phyloP scores from a whole-genome alignment of 352 stramenopile species.

The Pythium brachiatum region DNA sequence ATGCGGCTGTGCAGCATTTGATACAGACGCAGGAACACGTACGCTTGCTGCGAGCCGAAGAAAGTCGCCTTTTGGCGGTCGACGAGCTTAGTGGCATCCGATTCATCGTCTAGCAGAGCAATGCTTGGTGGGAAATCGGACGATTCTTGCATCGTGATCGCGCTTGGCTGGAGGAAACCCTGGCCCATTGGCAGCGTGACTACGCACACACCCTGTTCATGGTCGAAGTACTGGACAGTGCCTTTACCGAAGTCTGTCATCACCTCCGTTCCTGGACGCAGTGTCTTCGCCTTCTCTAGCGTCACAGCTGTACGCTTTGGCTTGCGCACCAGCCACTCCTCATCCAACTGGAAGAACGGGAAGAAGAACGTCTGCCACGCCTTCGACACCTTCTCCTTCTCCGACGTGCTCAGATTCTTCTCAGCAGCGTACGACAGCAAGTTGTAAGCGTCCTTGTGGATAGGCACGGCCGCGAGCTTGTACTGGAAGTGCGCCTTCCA shows the following conservation, averaged over 20 bases:
- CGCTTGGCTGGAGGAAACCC: conserved; percentile 71
- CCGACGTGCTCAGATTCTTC: conserved; percentile 73
- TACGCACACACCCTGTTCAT: conserved; percentile 52
- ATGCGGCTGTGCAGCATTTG: conserved; percentile 86
- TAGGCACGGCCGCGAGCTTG: conserved; percentile 69
- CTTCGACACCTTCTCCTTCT: conserved; percentile 86
- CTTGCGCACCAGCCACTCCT: conserved; percentile 81
- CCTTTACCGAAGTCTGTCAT: conserved; percentile 80
- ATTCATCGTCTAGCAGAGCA: conserved; percentile 56
- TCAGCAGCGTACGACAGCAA: conserved; percentile 78
- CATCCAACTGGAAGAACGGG: conserved; percentile 79
- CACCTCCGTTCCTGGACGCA: conserved; percentile 70
- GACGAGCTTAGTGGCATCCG: conserved; percentile 43
- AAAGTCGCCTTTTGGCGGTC: conserved; percentile 49
- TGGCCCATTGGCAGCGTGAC: conserved; percentile 67
- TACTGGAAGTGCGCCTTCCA: conserved; percentile 79
- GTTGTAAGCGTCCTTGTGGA: conserved; percentile 83
- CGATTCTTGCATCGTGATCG: conserved; percentile 74
- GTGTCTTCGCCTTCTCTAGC: conserved; percentile 57
- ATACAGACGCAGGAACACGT: conserved; percentile 89
- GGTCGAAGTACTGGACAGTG: conserved; percentile 76
- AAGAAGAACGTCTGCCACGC: conserved; percentile 85
- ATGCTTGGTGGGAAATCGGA: conserved; percentile 73
- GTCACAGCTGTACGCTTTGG: conserved; percentile 65
- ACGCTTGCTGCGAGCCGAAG: conserved; percentile 83